phyloP scores from a whole-genome alignment of 345 rosid genomes.

The Clausena lansium region DNA sequence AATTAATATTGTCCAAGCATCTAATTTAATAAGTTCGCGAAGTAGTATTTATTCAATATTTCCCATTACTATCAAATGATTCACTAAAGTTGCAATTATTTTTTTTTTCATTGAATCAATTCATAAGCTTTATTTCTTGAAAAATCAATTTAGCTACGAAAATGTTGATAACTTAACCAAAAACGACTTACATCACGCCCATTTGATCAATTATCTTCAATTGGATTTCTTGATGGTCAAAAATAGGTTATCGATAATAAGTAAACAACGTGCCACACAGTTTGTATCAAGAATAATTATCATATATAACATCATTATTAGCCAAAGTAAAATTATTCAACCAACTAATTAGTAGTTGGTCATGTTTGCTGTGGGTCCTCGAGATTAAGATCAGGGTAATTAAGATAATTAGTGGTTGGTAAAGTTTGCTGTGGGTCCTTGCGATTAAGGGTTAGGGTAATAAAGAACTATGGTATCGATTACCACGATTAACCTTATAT shows the following conservation, averaged over 20 bases:
- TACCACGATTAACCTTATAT: background rate
- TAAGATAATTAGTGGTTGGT: background rate
- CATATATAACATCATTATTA: background rate
- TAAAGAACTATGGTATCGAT: background rate
- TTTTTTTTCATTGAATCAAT: background rate
- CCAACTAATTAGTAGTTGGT: background rate
- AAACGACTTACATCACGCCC: background rate
- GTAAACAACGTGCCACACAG: background rate
- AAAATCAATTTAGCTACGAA: background rate
- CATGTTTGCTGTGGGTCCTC: slow-evolving; percentile 1
- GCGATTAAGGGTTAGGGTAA: background rate
- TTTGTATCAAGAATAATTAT: background rate
- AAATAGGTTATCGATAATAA: background rate
- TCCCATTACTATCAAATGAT: no score
- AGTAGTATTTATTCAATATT: no score
- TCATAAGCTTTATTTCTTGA: background rate
- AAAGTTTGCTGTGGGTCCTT: slow-evolving; percentile 2
- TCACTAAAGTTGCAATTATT: no score
- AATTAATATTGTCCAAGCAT: no score
- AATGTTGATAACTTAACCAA: background rate
- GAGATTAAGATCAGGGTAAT: background rate
- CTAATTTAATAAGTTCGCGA: no score
- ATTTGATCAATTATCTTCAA: background rate
- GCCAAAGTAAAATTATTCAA: background rate
- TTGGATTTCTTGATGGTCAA: background rate